Evolutionary conservation across 176 grass and related monocot genomes (phyloP).

Genomic region (Cymbopogon citratus): DNA sequence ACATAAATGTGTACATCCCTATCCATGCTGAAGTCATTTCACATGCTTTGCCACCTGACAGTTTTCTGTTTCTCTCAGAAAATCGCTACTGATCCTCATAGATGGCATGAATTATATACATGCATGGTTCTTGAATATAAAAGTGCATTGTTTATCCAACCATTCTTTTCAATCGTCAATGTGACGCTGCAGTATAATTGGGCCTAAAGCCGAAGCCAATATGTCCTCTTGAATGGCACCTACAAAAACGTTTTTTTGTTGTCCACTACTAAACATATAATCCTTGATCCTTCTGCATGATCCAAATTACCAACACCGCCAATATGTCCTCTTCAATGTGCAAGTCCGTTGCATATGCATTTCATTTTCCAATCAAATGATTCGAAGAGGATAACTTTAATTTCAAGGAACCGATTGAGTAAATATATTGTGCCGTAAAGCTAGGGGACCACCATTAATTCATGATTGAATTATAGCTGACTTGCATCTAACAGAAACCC

Average conservation of each 20-base stretch:
- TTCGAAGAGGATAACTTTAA: neutral
- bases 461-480: conserved; percentile 20
- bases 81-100: neutral
- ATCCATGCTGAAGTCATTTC: conserved; percentile 10
- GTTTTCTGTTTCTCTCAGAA: neutral
- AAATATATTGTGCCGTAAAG: neutral
- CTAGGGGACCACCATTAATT: neutral
- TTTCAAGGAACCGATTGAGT: conserved; percentile 21
- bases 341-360: neutral
- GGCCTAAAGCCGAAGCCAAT: too few species aligned
- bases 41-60: neutral
- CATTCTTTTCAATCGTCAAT: too few species aligned
- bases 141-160: too few species aligned
- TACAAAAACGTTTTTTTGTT: too few species aligned
- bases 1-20: neutral
- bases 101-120: too few species aligned
- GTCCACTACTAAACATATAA: too few species aligned
- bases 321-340: too few species aligned
- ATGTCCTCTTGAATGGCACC: too few species aligned
- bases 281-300: too few species aligned
- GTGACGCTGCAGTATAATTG: too few species aligned
- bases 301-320: too few species aligned
- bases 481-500: conserved; percentile 10
- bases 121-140: too few species aligned
- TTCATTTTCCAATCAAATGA: neutral